phyloP scores from a whole-genome alignment of 2,329 filamentous ascomycete species.

The Alternaria novae-zelandiae region DNA sequence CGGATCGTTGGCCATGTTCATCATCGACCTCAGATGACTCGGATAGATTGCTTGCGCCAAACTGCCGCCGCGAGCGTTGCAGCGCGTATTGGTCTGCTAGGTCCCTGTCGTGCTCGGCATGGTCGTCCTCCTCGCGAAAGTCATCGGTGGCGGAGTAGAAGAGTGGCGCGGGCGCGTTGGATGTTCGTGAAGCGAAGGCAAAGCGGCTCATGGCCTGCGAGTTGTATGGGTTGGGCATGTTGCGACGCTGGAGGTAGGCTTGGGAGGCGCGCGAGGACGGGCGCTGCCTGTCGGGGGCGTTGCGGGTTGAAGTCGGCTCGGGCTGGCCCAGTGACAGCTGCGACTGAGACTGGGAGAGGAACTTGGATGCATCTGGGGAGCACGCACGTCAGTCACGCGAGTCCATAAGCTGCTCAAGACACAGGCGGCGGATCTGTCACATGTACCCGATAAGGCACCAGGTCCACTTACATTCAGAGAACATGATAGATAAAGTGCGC shows the following conservation, averaged over 20 bases:
- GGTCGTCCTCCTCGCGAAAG: slow-evolving; percentile 91
- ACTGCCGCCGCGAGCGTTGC: slow-evolving; percentile 86
- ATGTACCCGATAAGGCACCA: slow-evolving; percentile 41
- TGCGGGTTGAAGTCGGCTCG: slow-evolving; percentile 56
- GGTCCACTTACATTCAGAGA: slow-evolving; percentile 81
- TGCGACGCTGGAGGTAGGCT: slow-evolving; percentile 57
- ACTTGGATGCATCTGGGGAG: slow-evolving; percentile 85
- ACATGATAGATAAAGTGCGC: slow-evolving; percentile 60
- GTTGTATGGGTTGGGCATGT: slow-evolving; percentile 78
- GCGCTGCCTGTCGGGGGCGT: slow-evolving; percentile 55
- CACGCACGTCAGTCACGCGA: slow-evolving; percentile 53
- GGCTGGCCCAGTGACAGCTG: slow-evolving; percentile 74
- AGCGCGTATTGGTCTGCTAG: slow-evolving; percentile 93
- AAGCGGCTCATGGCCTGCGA: slow-evolving; percentile 71
- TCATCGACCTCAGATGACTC: slow-evolving; percentile 86
- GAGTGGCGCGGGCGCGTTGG: slow-evolving; percentile 82
- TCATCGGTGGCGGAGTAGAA: slow-evolving; percentile 92
- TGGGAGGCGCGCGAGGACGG: slow-evolving; percentile 56
- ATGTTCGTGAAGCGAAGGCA: slow-evolving; percentile 78
- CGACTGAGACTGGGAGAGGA: slow-evolving; percentile 97
- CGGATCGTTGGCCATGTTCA: slow-evolving; percentile 59
- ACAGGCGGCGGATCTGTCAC: slow-evolving; percentile 37
- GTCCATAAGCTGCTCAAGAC: slow-evolving; percentile 33
- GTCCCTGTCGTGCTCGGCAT: slow-evolving; percentile 86
- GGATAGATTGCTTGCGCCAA: slow-evolving; percentile 80